Percentiles rank a stretch among this genome's conserved stretches.
These are phyloP conservation scores for Mariannaea elegans DNA, from an alignment of 2,329 filamentous ascomycete genomes.

Conservation along the genomic window DNA sequence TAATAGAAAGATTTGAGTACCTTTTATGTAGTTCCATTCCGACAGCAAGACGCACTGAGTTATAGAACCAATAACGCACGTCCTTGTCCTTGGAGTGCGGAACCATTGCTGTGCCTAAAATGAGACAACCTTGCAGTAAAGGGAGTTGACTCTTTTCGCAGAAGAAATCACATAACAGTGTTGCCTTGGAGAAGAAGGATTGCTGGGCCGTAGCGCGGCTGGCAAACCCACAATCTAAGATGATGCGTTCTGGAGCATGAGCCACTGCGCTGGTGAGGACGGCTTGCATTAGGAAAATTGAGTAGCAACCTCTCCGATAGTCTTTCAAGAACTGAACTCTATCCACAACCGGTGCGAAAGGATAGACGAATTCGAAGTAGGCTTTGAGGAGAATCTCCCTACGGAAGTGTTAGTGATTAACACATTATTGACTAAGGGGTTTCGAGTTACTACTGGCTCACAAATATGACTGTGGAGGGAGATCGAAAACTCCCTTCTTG, in stretches of 20 bases:
- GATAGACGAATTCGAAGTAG: slow-evolving; percentile 15
- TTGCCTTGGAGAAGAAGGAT: slow-evolving; percentile 14
- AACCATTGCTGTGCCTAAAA: slow-evolving; percentile 14
- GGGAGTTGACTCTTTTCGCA: slow-evolving; percentile 13
- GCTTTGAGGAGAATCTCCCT: neutral
- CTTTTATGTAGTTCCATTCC: slow-evolving; percentile 15
- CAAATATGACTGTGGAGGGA: slow-evolving; percentile 6
- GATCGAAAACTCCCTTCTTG: slow-evolving; percentile 8
- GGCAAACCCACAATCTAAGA: slow-evolving; percentile 1
- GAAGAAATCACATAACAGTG: slow-evolving; percentile 7
- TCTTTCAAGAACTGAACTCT: slow-evolving; percentile 2
- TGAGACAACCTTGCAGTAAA: slow-evolving; percentile 8
- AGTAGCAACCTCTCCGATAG: slow-evolving; percentile 2
- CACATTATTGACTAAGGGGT: no score
- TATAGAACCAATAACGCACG: slow-evolving; percentile 16
- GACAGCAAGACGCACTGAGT: slow-evolving; percentile 10
- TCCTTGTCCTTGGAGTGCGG: slow-evolving; percentile 13
- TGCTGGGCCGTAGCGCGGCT: neutral
- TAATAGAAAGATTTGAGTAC: neutral
- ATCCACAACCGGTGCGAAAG: slow-evolving; percentile 6
- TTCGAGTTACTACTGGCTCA: no score
- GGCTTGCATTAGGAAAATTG: slow-evolving; percentile 9
- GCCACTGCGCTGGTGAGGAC: slow-evolving; percentile 8
- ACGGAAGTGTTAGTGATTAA: neutral
- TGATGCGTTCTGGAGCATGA: neutral